Conservation (phyloP, 2,329 filamentous ascomycete genomes). For the Trichoderma simmonsii region DNA sequence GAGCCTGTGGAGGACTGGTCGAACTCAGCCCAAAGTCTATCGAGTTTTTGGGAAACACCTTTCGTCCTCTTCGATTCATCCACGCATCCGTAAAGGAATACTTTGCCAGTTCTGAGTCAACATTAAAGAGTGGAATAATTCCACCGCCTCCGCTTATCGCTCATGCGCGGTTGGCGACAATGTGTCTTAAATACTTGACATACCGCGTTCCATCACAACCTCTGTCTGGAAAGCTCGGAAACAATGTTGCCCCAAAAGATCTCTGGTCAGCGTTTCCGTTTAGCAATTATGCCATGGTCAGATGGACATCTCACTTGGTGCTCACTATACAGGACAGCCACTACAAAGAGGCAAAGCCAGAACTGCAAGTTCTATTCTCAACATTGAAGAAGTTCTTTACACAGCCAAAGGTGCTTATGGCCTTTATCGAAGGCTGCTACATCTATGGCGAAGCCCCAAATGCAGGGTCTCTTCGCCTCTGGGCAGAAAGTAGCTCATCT, state of each 20-base stretch:
- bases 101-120: background rate
- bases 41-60: background rate
- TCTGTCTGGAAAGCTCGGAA: background rate
- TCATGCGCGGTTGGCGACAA: background rate
- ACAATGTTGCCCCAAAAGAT: background rate
- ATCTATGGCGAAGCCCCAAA: background rate
- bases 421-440: background rate
- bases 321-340: background rate
- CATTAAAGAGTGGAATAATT: background rate
- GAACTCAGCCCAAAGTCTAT: background rate
- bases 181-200: background rate
- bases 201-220: background rate
- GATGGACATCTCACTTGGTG: background rate
- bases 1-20: background rate
- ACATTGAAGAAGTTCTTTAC: background rate
- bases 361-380: background rate
- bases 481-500: background rate
- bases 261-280: background rate
- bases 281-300: background rate
- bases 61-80: background rate
- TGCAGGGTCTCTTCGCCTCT: background rate
- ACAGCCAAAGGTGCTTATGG: background rate
- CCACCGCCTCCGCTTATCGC: background rate
- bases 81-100: background rate
- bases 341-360: background rate